These are phyloP conservation scores for Parafenestella ontariensis DNA, from an alignment of 2,329 filamentous ascomycete genomes.

Conservation along the genomic window DNA sequence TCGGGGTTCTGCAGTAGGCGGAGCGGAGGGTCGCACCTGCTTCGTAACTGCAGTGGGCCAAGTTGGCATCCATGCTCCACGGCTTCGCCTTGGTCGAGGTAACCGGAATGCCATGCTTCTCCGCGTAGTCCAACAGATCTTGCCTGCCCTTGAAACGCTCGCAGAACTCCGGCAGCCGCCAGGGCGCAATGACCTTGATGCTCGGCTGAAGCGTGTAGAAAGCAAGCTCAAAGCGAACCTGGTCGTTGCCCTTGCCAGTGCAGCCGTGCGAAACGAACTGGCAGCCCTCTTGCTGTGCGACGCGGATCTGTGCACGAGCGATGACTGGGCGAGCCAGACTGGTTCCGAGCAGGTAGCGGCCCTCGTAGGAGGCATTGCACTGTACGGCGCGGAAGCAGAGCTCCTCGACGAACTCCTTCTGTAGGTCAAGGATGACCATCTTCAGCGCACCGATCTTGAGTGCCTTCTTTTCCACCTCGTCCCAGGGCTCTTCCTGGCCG, in stretches of 20 bases:
- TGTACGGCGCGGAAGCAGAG: constrained; percentile 81
- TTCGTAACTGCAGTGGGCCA: constrained; percentile 82
- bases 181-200: constrained; percentile 78
- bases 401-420: constrained; percentile 79
- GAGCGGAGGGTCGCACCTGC: constrained; percentile 58
- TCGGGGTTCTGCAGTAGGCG: no score
- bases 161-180: constrained; percentile 74
- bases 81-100: constrained; percentile 74
- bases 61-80: constrained; percentile 64
- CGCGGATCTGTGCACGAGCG: constrained; percentile 69
- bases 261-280: constrained; percentile 57
- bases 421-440: constrained; percentile 69
- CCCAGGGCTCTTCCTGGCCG: constrained; percentile 66
- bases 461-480: constrained; percentile 73
- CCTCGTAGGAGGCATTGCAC: constrained; percentile 68
- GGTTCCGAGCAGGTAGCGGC: constrained; percentile 61
- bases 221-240: constrained; percentile 70
- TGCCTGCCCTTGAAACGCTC: constrained; percentile 74
- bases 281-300: constrained; percentile 69
- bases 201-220: constrained; percentile 68
- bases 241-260: constrained; percentile 63
- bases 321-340: constrained; percentile 74
- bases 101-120: constrained; percentile 71
- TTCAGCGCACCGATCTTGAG: constrained; percentile 71
- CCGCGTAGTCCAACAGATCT: constrained; percentile 76